Base-by-base conservation (phyloP, 2,329 filamentous ascomycete genomes). In the Cucurbitaria berberidis region DNA sequence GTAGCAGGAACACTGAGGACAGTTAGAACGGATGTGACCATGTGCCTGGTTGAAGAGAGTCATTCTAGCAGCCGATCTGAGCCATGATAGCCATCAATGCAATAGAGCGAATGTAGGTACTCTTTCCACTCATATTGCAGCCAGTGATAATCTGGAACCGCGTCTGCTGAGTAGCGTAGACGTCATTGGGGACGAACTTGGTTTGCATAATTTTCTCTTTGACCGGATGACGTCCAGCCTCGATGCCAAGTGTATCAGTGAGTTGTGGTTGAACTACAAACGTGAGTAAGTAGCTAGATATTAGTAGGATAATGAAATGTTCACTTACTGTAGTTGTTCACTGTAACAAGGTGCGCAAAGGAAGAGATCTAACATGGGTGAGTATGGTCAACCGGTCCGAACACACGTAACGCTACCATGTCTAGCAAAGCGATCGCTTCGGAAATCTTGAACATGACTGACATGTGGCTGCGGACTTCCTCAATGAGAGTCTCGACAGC, bases 71-170 rank as follows among this genome's bases (percentile, higher is more conserved):
- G 3, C 93, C 93, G 45, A 97, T 87, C 67, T 99, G 95, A 0
- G 91, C 91, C 92, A 99, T 97, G 52, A 99, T 86, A 39, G 89
- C 86, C 68, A 96, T 85, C 27, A 99, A 78, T 0, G 93, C 90
- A 21, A 96, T 81, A 1, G 89, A 88, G 44, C 91, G 86, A 57
- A 98, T 96, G 68, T 97, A 98, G 0, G 93, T 99, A 59, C 90
- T 96, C 73, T 98, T 99, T 0, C 72, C 95, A 64, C 91, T 96
- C 95, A 99, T 99, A 66, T 99, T 99, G 72, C 91, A 96, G 3
- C 95, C 93, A 0, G 93, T 98, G 58, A 99, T 88, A 56, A 98
- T 89, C 61, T 98, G 93, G 66, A 97, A 96, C 1, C 93, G 86
- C 30, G 87, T 86, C 55, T 93, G 87, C 29, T 89, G 83, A 0